Percentiles rank a stretch among this genome's conserved stretches.
phyloP scores from a whole-genome alignment of 371 early-diverging fungal species.

The Apophysomyces elegans region DNA sequence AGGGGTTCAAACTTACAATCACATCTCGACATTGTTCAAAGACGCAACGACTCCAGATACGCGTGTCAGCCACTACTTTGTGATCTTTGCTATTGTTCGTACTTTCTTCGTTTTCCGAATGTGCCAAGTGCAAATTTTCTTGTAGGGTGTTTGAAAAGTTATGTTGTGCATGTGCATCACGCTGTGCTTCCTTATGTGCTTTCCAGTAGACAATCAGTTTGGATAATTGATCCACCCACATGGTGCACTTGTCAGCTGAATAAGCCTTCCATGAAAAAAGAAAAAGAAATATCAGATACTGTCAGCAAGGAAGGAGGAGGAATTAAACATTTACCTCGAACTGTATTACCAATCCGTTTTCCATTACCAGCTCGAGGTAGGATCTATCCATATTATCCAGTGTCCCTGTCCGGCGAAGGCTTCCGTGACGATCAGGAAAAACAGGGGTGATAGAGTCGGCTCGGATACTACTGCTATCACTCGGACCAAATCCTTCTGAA shows the following conservation, averaged over 20 bases:
- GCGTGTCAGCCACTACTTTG: slow-evolving; percentile 39
- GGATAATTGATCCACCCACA: slow-evolving; percentile 56
- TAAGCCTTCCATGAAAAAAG: slow-evolving; percentile 34
- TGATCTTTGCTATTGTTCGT: slow-evolving; percentile 8
- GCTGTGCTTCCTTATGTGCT: slow-evolving; percentile 49
- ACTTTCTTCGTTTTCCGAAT: background rate
- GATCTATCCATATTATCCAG: slow-evolving; percentile 16
- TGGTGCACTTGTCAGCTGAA: slow-evolving; percentile 49
- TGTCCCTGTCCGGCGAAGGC: slow-evolving; percentile 3
- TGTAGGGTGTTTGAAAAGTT: slow-evolving; percentile 22
- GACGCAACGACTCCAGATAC: slow-evolving; percentile 62
- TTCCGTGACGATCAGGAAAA: background rate
- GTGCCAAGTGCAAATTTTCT: slow-evolving; percentile 13
- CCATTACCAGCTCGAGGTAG: slow-evolving; percentile 47
- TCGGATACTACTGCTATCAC: background rate
- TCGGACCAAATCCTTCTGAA: slow-evolving; percentile 1
- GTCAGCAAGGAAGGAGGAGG: background rate
- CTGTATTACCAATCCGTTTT: slow-evolving; percentile 39
- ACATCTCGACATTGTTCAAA: slow-evolving; percentile 47
- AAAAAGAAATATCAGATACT: slow-evolving; percentile 16
- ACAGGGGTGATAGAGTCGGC: slow-evolving; percentile 8
- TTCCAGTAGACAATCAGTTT: slow-evolving; percentile 57
- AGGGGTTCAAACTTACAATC: slow-evolving; percentile 29
- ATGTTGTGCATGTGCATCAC: slow-evolving; percentile 37
- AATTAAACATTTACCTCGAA: slow-evolving; percentile 30